Evolutionary conservation across 257 asterid genomes (phyloP).

Genomic region (Catharanthus roseus): DNA sequence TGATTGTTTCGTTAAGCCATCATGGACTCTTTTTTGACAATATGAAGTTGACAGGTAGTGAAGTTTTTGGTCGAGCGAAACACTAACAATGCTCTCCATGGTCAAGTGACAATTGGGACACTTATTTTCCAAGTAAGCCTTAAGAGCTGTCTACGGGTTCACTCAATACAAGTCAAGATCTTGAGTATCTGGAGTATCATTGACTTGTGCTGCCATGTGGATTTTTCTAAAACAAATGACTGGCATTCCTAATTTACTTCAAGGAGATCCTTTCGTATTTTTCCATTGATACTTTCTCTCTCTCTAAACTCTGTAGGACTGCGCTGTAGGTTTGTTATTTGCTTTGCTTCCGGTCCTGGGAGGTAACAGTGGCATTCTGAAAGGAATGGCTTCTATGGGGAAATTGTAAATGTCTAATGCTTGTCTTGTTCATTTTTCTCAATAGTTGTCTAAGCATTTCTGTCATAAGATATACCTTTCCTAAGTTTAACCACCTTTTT

Average conservation of each 20-base stretch:
- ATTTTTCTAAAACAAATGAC: neutral
- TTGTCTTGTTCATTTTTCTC: constrained; percentile 6
- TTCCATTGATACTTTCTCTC: constrained; percentile 1
- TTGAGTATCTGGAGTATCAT: neutral
- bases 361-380: constrained; percentile 78
- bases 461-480: neutral
- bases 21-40: constrained; percentile 1
- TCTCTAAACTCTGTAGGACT: constrained; percentile 48
- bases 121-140: constrained; percentile 82
- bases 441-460: constrained; percentile 15
- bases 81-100: constrained; percentile 64
- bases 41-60: constrained; percentile 52
- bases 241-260: neutral
- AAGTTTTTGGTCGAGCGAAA: constrained; percentile 83
- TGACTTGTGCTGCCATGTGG: neutral
- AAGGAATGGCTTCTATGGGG: constrained; percentile 86
- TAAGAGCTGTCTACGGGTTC: neutral
- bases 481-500: constrained; percentile 4
- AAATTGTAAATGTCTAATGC: constrained; percentile 50
- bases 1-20: constrained; percentile 13
- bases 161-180: neutral
- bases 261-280: neutral
- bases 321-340: constrained; percentile 91
- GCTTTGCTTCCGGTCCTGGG: constrained; percentile 94
- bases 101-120: constrained; percentile 96